These are phyloP conservation scores for Pleurotus cornucopiae DNA, from an alignment of 768 basidiomycete species.

Conservation along the genomic window DNA sequence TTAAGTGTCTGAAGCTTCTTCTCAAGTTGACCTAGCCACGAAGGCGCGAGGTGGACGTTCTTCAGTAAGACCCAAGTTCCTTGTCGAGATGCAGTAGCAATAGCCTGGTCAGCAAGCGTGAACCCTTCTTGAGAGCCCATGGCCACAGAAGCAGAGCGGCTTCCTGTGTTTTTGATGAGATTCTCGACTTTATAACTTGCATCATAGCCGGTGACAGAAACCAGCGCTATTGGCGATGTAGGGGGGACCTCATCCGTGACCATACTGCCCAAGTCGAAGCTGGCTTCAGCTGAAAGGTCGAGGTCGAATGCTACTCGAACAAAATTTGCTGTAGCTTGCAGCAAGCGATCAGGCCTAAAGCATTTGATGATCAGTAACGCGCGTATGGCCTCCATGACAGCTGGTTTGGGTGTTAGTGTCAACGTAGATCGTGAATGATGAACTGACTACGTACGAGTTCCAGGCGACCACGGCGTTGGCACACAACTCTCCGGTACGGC, in stretches of 20 bases:
- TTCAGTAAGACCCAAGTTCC: constrained; percentile 97
- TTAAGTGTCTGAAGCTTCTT: constrained; percentile 93
- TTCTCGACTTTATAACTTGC: constrained; percentile 96
- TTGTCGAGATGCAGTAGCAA: constrained; percentile 85
- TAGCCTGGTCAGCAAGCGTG: constrained; percentile 92
- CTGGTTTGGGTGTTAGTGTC: constrained; percentile 31
- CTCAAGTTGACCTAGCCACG: constrained; percentile 94
- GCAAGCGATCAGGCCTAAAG: constrained; percentile 86
- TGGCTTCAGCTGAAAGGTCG: constrained; percentile 72
- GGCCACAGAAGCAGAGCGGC: constrained; percentile 84
- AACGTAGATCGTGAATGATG: neutral
- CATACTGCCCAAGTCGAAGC: constrained; percentile 73
- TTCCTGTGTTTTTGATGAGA: constrained; percentile 71
- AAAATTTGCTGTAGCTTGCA: constrained; percentile 78
- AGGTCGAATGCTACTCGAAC: constrained; percentile 73
- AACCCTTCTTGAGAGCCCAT: constrained; percentile 99
- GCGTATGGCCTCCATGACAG: constrained; percentile 70
- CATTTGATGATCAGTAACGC: constrained; percentile 81
- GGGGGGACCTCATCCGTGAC: constrained; percentile 78
- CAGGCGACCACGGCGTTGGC: constrained; percentile 76
- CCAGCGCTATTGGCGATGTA: constrained; percentile 80
- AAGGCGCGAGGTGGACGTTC: constrained; percentile 94
- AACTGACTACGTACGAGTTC: constrained; percentile 57
- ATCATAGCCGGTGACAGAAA: constrained; percentile 95
- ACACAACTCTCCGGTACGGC: constrained; percentile 61